Evolutionary conservation across 2,329 filamentous ascomycete genomes (phyloP), one percentile per base, ranked within the genome.

Genomic region (Sclerotinia borealis): DNA sequence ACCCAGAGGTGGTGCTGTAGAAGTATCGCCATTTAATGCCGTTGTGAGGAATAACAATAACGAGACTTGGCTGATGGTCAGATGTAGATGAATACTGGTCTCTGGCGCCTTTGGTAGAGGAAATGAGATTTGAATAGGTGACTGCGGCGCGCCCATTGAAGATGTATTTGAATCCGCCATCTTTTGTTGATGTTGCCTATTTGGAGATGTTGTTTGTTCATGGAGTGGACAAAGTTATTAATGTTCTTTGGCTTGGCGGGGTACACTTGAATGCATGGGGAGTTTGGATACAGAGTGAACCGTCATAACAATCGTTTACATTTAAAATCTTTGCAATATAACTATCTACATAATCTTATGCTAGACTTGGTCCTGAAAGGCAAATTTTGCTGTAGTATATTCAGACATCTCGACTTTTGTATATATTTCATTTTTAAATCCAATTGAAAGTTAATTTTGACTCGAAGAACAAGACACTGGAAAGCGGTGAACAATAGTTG

Each of bases 21-120:
- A 78, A n/a, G 76, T 74, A 48, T 85, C 81, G 59, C 84, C 83
- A 62, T 79, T 78, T 31, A 80, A 74, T 4, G 82, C 79, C 0
- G 86, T 88, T 1, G 85, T 85, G 51, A 89, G 76, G 71, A 85
- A 85, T n/a, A 89, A 74, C 61, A 85, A 75, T 62, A 87, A 76
- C 36, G 81, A 82, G 69, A 84, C 86, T 45, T 81, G 76, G 65
- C 82, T 82, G 62, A 83, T 79, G 19, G 83, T 85, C 55, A 89
- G 74, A 49, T 83, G 83, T 41, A 87, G 72, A 73, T 86, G 83
- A 65, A 89, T 81, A 67, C 80, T 82, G 9, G 85, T 84, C 70
- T 87, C 84, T 22, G 84, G 75, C 1, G 85, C 81, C 65, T 79
- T 80, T 13, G 86, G 85, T 27, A 89, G 77, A 7, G 84, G 83